Percentiles rank a stretch among this genome's conserved stretches.
phyloP scores from a whole-genome alignment of 2,329 filamentous ascomycete species.

The Xylariaceae sp. region DNA sequence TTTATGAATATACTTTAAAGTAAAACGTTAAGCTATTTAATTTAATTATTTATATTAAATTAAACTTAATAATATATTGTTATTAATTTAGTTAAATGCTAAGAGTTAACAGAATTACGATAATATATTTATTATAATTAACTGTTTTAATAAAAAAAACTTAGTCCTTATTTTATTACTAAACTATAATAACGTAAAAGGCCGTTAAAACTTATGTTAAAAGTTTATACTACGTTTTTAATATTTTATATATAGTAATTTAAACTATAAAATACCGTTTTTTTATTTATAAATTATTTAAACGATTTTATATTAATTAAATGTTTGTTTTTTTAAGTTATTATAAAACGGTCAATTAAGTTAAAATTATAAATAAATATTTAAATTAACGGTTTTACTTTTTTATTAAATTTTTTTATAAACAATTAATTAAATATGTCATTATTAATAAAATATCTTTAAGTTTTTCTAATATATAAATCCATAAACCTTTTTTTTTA shows the following conservation, averaged over 20 bases:
- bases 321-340: not conserved
- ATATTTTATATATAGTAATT: not conserved
- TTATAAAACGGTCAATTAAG: not conserved
- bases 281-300: conserved; percentile 2
- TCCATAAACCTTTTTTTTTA: not conserved
- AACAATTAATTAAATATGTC: not conserved
- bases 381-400: not conserved
- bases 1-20: not conserved
- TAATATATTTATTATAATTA: not conserved
- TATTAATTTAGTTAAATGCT: conserved; percentile 1
- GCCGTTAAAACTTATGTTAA: not conserved
- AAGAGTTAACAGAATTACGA: not conserved
- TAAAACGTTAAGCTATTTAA: not conserved
- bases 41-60: not conserved
- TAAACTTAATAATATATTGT: not conserved
- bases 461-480: not conserved
- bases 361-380: too few relatives aligned
- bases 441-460: not conserved
- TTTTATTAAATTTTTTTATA: conserved; percentile 3
- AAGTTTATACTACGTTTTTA: not conserved
- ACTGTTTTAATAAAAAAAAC: not conserved
- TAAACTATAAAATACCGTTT: not conserved
- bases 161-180: not conserved
- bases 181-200: not conserved
- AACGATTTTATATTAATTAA: not conserved